phyloP scores from a whole-genome alignment of 331 rosid genomes.

The Arachis monticola region DNA sequence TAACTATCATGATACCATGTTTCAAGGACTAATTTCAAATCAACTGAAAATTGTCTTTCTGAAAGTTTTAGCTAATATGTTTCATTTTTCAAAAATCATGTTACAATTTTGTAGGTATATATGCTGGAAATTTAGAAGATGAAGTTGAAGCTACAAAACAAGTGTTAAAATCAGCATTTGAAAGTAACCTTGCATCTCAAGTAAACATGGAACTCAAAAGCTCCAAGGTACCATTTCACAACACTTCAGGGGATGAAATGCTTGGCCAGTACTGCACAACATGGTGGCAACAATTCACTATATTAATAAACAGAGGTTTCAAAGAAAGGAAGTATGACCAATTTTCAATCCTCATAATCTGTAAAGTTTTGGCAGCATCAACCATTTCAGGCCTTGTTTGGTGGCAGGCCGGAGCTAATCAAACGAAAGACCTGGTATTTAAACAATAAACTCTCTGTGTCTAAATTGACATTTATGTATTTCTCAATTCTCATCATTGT shows the following conservation, averaged over 20 bases:
- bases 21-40: not conserved
- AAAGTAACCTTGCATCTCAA: conserved; percentile 36
- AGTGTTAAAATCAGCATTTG: conserved; percentile 36
- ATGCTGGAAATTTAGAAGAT: conserved; percentile 40
- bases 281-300: conserved; percentile 43
- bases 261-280: conserved; percentile 35
- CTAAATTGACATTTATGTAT: too few species aligned
- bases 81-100: not conserved
- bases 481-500: not conserved
- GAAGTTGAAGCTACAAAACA: conserved; percentile 35
- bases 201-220: conserved; percentile 43
- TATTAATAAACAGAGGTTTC: conserved; percentile 42
- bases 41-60: not conserved
- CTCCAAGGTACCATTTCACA: conserved; percentile 24
- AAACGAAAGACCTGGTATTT: conserved; percentile 33
- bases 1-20: conserved; percentile 10
- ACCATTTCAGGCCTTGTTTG: conserved; percentile 38
- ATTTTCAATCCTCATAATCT: conserved; percentile 35
- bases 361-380: conserved; percentile 25
- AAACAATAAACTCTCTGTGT: too few species aligned
- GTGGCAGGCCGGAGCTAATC: conserved; percentile 38
- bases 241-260: conserved; percentile 34
- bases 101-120: conserved; percentile 32
- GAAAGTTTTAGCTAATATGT: not conserved
- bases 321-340: conserved; percentile 46